These are phyloP conservation scores for Salinomyces thailandicus DNA, from an alignment of 2,329 filamentous ascomycete species.

Conservation along the genomic window DNA sequence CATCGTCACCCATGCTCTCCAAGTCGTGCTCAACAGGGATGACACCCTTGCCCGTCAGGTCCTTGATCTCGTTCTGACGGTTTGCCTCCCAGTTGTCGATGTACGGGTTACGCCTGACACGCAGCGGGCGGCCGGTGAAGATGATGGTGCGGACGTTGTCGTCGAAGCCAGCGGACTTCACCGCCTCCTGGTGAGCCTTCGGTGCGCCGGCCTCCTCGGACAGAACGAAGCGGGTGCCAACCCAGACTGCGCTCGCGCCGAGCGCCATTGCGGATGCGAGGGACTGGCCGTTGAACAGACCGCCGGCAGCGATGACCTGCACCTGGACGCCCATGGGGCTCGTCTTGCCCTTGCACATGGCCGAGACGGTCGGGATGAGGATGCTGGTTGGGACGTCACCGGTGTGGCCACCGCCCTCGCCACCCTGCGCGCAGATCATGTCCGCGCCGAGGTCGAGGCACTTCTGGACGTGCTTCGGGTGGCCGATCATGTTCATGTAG, in stretches of 20 bases:
- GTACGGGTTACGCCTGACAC: constrained; percentile 87
- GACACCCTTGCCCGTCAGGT: constrained; percentile 76
- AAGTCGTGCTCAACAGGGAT: constrained; percentile 93
- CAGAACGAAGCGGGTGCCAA: constrained; percentile 92
- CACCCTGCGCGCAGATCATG: constrained; percentile 96
- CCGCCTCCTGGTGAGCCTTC: constrained; percentile 40
- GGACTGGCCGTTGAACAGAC: constrained; percentile 84
- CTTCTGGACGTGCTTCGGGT: constrained; percentile 98
- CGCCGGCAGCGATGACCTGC: constrained; percentile 85
- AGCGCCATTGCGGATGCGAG: constrained; percentile 86
- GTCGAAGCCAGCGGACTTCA: constrained; percentile 81
- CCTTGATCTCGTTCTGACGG: constrained; percentile 79
- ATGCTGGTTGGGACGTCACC: constrained; percentile 86
- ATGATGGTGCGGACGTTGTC: constrained; percentile 97
- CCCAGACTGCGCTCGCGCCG: constrained; percentile 86
- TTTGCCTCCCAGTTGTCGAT: constrained; percentile 95
- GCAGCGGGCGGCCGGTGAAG: constrained; percentile 91
- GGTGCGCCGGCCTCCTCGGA: constrained; percentile 90
- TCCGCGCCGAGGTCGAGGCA: constrained; percentile 85
- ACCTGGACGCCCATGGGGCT: constrained; percentile 78
- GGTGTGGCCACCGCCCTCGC: constrained; percentile 72
- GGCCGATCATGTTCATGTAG: constrained; percentile 99
- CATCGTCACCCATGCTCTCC: constrained; percentile 59
- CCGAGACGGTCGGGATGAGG: constrained; percentile 84
- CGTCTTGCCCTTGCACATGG: constrained; percentile 68